Conservation (phyloP, 2,329 filamentous ascomycete species). For the Penicillium sp. region DNA sequence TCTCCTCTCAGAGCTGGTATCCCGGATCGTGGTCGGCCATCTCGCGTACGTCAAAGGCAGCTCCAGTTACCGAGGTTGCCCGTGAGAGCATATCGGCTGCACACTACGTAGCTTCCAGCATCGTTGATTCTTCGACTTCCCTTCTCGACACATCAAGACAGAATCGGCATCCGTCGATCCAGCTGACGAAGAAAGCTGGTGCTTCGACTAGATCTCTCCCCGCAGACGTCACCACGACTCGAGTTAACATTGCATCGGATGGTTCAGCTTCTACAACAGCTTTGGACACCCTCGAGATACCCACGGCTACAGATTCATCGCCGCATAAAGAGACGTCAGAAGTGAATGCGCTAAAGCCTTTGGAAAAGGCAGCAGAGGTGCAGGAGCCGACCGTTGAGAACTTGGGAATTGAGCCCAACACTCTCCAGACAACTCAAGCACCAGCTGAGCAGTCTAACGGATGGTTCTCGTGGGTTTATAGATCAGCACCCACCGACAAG, state of each 20-base stretch:
- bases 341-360: not conserved
- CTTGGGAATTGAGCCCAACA: slow-evolving; percentile 13
- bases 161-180: slow-evolving; percentile 40
- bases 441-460: slow-evolving; percentile 27
- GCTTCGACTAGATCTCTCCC: slow-evolving; percentile 49
- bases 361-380: slow-evolving; percentile 22
- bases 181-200: slow-evolving; percentile 45
- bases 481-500: slow-evolving; percentile 20
- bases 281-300: slow-evolving; percentile 22
- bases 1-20: slow-evolving; percentile 44
- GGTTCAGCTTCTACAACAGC: slow-evolving; percentile 37
- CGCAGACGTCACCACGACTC: slow-evolving; percentile 48
- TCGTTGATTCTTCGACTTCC: slow-evolving; percentile 35
- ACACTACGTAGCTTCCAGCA: slow-evolving; percentile 40
- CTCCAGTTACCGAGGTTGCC: slow-evolving; percentile 52
- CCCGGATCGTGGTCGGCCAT: slow-evolving; percentile 47
- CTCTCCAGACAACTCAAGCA: slow-evolving; percentile 11
- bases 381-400: slow-evolving; percentile 19
- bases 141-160: slow-evolving; percentile 30
- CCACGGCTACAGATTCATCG: slow-evolving; percentile 12
- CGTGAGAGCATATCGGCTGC: slow-evolving; percentile 52
- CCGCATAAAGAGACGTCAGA: slow-evolving; percentile 13
- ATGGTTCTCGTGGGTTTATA: slow-evolving; percentile 46
- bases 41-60: slow-evolving; percentile 46
- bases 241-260: slow-evolving; percentile 48